Evolutionary conservation across 148 eudicot species (phyloP), one percentile per base, ranked within the genome.

Genomic region (Rhododendron ovatum): DNA sequence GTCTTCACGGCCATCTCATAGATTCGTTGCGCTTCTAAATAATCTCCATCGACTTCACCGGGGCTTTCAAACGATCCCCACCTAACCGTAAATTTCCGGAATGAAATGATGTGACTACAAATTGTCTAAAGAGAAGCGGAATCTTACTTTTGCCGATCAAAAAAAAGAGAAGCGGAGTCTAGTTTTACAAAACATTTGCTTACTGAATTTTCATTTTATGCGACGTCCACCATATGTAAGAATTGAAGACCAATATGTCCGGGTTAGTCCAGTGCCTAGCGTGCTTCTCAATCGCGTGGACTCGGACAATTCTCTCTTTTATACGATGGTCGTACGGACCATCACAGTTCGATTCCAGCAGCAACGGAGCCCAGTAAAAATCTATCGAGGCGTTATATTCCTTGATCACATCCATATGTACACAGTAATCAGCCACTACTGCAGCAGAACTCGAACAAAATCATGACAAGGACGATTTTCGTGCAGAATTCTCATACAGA

Each of bases 31-130:
- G 84, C 50, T 80, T 84, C 86, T 73, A 53, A 71, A 5, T 84
- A 71, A 5, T 84, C 74, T 28, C 75, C 89, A 69, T 84, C 39
- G 28, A 86, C 30, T 51, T 80, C 82, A 30, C 45, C 84, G 14
- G 84, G 61, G 50, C 86, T 87, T 9, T 80, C 89, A 80, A 80
- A 87, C 53, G 86, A 84, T 71, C 89, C 89, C 89, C 89, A 87
- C 86, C 89, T 87, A 20, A n/a, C 37, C 26, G 30, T 3, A n/a
- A 26, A 39, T n/a, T 41, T 7, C 0, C 22, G 75, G 28, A 53
- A 20, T 51, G 61, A 26, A 26, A 12, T 26, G 7, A 12, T 14
- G 30, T 37, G 78, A 33, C 24, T 37, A 18, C 22, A 33, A 75
- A 37, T 75, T 5, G 47, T 47, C 15, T 7, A 7, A 37, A 45